phyloP scores from a whole-genome alignment of 1,284 basidiomycete species.

The Leccinum subfulvum region DNA sequence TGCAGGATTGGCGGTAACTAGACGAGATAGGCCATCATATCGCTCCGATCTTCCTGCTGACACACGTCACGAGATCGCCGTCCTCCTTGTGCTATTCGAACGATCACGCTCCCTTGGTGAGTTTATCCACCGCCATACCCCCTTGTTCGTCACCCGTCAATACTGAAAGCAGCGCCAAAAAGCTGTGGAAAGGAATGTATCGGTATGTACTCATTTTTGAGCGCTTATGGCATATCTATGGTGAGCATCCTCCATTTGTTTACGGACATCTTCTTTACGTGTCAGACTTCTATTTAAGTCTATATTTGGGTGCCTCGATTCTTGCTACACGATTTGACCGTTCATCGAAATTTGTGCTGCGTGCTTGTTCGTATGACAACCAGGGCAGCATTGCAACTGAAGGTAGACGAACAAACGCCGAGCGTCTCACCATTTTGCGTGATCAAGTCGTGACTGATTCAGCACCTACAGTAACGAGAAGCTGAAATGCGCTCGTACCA shows the following conservation, averaged over 20 bases:
- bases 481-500: neutral
- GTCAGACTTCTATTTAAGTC: constrained; percentile 1
- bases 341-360: neutral
- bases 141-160: neutral
- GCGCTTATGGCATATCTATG: neutral
- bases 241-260: neutral
- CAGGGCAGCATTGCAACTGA: neutral
- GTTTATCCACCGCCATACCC: neutral
- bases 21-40: neutral
- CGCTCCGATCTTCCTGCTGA: neutral
- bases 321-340: neutral
- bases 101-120: neutral
- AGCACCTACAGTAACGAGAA: neutral
- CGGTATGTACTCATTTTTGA: neutral
- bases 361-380: neutral
- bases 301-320: neutral
- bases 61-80: neutral
- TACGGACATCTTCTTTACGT: neutral
- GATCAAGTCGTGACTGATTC: neutral
- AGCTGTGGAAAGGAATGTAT: neutral
- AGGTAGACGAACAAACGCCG: neutral
- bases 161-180: neutral
- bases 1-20: constrained; percentile 2
- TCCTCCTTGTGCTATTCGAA: neutral
- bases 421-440: neutral